Base-by-base conservation (phyloP, 306 rosid species). In the Rosa chinensis region DNA sequence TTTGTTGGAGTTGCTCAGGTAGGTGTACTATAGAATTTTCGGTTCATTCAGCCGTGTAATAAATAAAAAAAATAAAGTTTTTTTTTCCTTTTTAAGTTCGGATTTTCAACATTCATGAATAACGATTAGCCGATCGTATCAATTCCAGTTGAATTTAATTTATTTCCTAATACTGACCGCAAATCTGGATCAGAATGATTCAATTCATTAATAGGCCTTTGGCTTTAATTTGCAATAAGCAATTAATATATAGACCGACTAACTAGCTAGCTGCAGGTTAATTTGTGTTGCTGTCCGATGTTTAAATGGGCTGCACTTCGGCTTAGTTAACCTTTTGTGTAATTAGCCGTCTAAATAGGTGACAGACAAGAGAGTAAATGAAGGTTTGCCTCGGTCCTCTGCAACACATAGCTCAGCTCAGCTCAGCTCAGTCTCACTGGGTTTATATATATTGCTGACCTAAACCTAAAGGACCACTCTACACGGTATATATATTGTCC, bases 401-500 rank as follows among this genome's bases (percentile, higher is more conserved):
- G 39, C 39, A 61, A 61, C 17, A 10, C 66, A 23, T 10, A 63
- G 69, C 61, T 55, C 61, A 55, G 5, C 68, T 58, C 40, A 62
- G 18, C 69, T 63, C 70, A 64, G 70, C 70, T 12, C 68, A 28
- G 4, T n/a, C 39, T 35, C 21, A 64, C 70, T 64, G 43, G 21
- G 44, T 64, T 28, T 37, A 35, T 63, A 32, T 63, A 63, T 63
- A 63, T 63, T 63, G 10, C 69, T 63, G 69, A 63, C 43, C n/a
- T 63, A 63, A 32, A 64, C 70, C n/a, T 7, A 35, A 35, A 64
- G 70, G 70, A 64, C 70, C 70, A 64, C 70, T 14, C 44, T 64
- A 14, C 43, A 14, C n/a, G 35, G 20, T 5, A 63, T 32, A 56
- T 8, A 28, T 23, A 28, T 55, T 5, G 44, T 35, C 44, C 44